These are phyloP conservation scores for Epichloe bromicola DNA, from an alignment of 2,329 filamentous ascomycete species.

Conservation along the genomic window DNA sequence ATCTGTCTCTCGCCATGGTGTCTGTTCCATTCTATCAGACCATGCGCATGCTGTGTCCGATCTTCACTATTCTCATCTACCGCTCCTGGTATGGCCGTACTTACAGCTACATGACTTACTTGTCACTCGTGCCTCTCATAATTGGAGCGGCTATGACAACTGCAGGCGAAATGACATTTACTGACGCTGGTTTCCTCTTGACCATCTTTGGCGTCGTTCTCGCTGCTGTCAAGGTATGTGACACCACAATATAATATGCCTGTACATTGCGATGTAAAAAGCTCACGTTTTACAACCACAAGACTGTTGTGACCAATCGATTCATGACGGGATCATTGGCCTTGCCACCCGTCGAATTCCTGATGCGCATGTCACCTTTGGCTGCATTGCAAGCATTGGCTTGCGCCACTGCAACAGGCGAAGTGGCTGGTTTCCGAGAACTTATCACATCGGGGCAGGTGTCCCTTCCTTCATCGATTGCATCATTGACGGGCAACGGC, in stretches of 20 bases:
- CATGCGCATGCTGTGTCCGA: constrained; percentile 46
- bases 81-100: constrained; percentile 39
- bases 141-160: constrained; percentile 46
- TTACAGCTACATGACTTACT: constrained; percentile 43
- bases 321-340: constrained; percentile 49
- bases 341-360: constrained; percentile 44
- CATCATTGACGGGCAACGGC: constrained; percentile 37
- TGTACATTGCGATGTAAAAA: not conserved
- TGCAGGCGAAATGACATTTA: constrained; percentile 50
- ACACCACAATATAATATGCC: not conserved
- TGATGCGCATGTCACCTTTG: constrained; percentile 50
- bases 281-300: not conserved
- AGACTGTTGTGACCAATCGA: constrained; percentile 49
- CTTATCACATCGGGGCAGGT: constrained; percentile 23
- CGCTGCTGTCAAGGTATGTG: constrained; percentile 38
- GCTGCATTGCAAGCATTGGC: constrained; percentile 41
- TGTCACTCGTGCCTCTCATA: constrained; percentile 47
- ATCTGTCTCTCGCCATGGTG: constrained; percentile 47
- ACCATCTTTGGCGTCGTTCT: constrained; percentile 41
- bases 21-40: constrained; percentile 56
- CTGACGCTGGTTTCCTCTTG: constrained; percentile 40
- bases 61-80: constrained; percentile 50
- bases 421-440: constrained; percentile 30
- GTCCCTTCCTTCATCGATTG: constrained; percentile 22
- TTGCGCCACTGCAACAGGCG: constrained; percentile 39